phyloP scores from a whole-genome alignment of 768 basidiomycete species.

The Saitozyma podzolica region DNA sequence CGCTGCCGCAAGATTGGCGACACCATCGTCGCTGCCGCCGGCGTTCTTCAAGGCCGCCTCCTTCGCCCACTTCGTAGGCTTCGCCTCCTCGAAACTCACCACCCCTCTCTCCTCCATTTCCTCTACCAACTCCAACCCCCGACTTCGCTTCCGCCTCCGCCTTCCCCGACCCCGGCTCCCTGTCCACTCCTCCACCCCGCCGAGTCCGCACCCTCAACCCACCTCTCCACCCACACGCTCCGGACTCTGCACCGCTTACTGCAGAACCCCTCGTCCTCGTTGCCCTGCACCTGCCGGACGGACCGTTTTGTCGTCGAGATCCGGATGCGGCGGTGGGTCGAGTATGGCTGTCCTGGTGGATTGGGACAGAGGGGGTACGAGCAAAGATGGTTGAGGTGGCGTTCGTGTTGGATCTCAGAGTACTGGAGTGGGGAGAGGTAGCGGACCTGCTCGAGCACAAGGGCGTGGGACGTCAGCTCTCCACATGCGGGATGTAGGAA shows the following conservation, averaged over 20 bases:
- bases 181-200: not conserved
- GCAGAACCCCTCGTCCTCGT: constrained; percentile 48
- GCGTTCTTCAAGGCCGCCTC: too few relatives aligned
- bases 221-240: constrained; percentile 39
- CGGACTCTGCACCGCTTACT: constrained; percentile 26
- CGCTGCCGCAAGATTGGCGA: too few relatives aligned
- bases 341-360: constrained; percentile 30
- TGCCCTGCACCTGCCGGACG: constrained; percentile 35
- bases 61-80: too few relatives aligned
- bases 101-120: not conserved
- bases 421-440: constrained; percentile 44
- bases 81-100: not conserved
- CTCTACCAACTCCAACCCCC: not conserved
- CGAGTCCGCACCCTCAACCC: constrained; percentile 16
- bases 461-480: not conserved
- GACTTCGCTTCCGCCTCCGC: not conserved
- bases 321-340: constrained; percentile 15
- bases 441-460: constrained; percentile 17
- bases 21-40: too few relatives aligned
- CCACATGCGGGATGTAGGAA: not conserved
- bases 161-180: not conserved
- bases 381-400: constrained; percentile 44
- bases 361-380: constrained; percentile 46
- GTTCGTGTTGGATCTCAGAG: constrained; percentile 41
- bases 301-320: constrained; percentile 28